A percentile compares a stretch with the other conserved stretches of the same genome.
Evolutionary conservation across 2,329 filamentous ascomycete species (phyloP).

Genomic region (Colletotrichum abscissum): DNA sequence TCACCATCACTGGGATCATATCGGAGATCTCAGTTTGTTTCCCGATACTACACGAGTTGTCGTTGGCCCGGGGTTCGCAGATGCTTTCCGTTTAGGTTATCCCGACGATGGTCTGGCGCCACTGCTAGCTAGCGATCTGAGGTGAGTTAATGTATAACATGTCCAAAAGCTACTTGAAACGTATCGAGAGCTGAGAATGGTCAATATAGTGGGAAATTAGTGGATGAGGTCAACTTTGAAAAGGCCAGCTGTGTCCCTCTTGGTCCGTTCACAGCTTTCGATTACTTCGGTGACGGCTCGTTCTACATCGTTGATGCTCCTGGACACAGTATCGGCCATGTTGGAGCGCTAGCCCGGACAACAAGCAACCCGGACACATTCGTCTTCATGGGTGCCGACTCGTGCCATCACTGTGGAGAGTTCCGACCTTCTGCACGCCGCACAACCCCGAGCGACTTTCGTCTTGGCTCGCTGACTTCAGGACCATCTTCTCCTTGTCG

Average conservation of each 20-base stretch:
- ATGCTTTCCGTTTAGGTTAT: not conserved
- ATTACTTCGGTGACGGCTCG: not conserved
- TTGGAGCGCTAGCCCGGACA: not conserved
- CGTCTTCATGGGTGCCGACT: not conserved
- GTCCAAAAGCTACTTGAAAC: rapidly evolving
- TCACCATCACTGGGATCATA: not conserved
- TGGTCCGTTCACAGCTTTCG: not conserved
- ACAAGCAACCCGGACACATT: not conserved
- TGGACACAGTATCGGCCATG: not conserved
- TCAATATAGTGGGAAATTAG: not conserved
- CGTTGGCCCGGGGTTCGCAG: no score
- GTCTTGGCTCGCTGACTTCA: not conserved
- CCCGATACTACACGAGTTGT: not conserved
- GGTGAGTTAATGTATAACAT: not conserved
- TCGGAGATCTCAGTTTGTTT: not conserved
- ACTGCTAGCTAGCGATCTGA: not conserved
- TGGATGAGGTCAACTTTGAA: not conserved
- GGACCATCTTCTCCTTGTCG: not conserved
- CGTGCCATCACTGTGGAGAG: not conserved
- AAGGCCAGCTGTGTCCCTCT: not conserved
- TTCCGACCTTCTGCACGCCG: not conserved
- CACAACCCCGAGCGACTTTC: not conserved
- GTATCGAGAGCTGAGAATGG: not conserved
- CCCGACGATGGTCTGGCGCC: not conserved
- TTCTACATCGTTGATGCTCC: not conserved